phyloP scores from a whole-genome alignment of 139 green algal species.

The Gonium pectorale region DNA sequence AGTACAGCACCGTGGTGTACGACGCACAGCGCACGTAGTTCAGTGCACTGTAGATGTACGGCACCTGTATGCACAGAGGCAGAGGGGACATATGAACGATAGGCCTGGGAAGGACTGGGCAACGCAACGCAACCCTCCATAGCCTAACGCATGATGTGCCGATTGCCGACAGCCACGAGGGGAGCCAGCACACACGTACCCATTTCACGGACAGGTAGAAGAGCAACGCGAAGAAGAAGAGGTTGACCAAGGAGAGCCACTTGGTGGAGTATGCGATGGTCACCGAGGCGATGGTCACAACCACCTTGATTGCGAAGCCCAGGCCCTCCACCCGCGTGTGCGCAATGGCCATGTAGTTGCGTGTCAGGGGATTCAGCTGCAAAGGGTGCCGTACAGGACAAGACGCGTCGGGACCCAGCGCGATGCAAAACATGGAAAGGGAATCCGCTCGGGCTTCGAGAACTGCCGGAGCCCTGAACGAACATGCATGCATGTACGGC shows the following conservation, averaged over 20 bases:
- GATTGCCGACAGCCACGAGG: no score
- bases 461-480: no score
- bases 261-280: background rate
- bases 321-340: background rate
- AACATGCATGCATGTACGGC: no score
- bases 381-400: no score
- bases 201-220: conserved; percentile 21
- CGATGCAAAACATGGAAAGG: no score
- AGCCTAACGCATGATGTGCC: background rate
- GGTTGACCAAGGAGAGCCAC: background rate
- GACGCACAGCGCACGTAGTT: conserved; percentile 24
- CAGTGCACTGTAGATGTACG: conserved; percentile 4
- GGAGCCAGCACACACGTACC: background rate
- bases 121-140: no score
- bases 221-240: background rate
- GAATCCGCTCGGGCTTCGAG: no score
- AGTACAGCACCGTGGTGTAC: conserved; percentile 26
- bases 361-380: conserved; percentile 18
- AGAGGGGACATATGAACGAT: background rate
- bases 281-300: background rate
- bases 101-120: no score
- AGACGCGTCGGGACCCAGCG: no score
- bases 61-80: background rate
- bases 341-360: conserved; percentile 30
- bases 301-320: conserved; percentile 1